phyloP scores from a whole-genome alignment of 768 basidiomycete species.

The Boletus reticulatus region DNA sequence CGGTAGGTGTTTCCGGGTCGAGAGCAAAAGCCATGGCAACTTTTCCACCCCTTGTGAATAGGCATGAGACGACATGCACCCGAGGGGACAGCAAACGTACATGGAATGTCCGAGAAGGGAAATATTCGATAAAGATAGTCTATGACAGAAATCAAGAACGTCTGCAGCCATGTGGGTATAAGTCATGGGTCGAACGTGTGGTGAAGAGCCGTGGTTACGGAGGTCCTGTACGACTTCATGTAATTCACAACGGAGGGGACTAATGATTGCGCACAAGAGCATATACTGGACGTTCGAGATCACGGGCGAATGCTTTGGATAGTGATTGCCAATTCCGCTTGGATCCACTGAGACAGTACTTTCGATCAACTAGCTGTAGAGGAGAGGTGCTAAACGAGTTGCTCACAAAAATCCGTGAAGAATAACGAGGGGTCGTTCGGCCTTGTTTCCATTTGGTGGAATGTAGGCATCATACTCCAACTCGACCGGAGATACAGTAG shows the following conservation, averaged over 20 bases:
- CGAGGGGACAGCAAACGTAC: constrained; percentile 41
- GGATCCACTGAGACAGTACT: constrained; percentile 55
- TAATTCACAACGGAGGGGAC: background rate
- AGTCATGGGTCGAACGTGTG: constrained; percentile 68
- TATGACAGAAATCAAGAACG: constrained; percentile 62
- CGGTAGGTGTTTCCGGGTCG: constrained; percentile 38
- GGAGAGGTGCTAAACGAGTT: background rate
- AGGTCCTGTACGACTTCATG: constrained; percentile 55
- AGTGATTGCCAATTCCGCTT: constrained; percentile 90
- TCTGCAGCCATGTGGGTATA: constrained; percentile 82
- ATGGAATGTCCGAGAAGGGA: constrained; percentile 89
- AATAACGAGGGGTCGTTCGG: constrained; percentile 49
- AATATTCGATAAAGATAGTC: constrained; percentile 54
- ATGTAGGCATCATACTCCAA: constrained; percentile 33
- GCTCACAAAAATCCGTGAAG: constrained; percentile 65
- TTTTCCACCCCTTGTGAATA: constrained; percentile 72
- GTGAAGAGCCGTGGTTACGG: constrained; percentile 86
- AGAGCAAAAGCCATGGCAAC: constrained; percentile 71
- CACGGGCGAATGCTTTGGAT: constrained; percentile 68
- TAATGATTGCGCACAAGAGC: constrained; percentile 48
- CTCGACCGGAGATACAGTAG: constrained; percentile 22
- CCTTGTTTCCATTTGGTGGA: constrained; percentile 27
- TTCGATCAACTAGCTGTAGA: background rate
- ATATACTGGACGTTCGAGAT: constrained; percentile 68
- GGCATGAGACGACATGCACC: background rate